Evolutionary conservation across 768 basidiomycete species (phyloP), one percentile per base, ranked within the genome.

Genomic region (Cubamyces sp.): DNA sequence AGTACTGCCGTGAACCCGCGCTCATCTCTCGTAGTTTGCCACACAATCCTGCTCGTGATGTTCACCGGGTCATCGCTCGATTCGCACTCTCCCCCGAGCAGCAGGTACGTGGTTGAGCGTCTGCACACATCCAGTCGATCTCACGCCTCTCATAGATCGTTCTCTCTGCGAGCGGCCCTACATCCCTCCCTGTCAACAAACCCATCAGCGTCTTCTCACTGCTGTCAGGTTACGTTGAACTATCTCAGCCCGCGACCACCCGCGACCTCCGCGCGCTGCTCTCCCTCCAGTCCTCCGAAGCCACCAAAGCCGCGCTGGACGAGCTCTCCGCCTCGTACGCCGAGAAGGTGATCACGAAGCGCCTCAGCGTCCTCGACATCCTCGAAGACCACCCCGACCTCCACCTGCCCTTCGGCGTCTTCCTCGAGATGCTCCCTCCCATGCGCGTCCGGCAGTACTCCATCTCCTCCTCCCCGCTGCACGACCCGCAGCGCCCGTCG

Each of bases 371-470:
- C 42, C 73, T 83, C 26, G 75, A 77, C 52, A 70, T 83, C 47
- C 70, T 83, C 28, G 80, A 81, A 54, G 65, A 63, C 39, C 71
- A 77, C 62, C 65, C 74, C 1, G 67, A 75, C 55, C 71, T 83
- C 59, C 60, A 73, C 28, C 69, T 81, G 21, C 62, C 75, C 16
- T 72, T 82, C 34, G 66, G 69, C 12, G 69, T 72, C 3, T 81
- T 77, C 72, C 67, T 83, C 30, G 69, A 70, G 19, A 73, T 79
- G 68, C 74, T 82, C 9, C 81, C 80, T 9, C 67, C 80, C 3
- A 82, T 82, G 77, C 79, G 80, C 40, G 73, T 81, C 53, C 72
- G 82, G 23, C 81, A 82, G 69, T 82, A 83, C 71, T 81, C 80
- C 3, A 82, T 82, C 64, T 82, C 82, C 0, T 81, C 79, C 1